phyloP scores from a whole-genome alignment of 768 basidiomycete genomes.

The Gautieria morchelliformis region DNA sequence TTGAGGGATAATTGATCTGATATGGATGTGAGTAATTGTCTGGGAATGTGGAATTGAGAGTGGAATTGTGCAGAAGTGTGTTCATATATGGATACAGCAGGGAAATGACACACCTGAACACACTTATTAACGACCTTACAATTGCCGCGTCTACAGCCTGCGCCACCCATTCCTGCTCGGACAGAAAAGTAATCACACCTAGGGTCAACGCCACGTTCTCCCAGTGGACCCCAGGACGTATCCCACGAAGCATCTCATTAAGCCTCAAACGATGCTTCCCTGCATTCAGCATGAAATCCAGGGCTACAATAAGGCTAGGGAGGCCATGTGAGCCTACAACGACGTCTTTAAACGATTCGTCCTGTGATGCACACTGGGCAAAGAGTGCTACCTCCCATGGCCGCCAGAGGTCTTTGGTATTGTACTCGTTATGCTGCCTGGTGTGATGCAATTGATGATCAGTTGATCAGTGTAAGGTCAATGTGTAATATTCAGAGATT shows the following conservation, averaged over 20 bases:
- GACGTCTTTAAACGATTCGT: not conserved
- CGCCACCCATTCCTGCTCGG: slow-evolving; percentile 1
- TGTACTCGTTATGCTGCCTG: not conserved
- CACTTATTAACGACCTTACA: not conserved
- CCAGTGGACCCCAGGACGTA: no score
- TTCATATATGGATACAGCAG: not conserved
- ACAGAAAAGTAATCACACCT: not conserved
- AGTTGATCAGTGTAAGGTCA: not conserved
- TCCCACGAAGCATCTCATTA: no score
- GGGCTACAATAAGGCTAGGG: not conserved
- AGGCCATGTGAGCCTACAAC: not conserved
- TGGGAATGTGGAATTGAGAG: not conserved
- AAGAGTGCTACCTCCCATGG: slow-evolving; percentile 6
- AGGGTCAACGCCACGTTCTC: not conserved
- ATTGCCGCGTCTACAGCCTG: not conserved
- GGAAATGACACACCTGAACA: not conserved
- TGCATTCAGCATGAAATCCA: not conserved
- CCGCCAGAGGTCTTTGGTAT: not conserved
- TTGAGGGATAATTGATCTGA: not conserved
- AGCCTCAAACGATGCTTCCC: no score
- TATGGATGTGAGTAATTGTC: not conserved
- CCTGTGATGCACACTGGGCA: not conserved
- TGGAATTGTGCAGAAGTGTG: not conserved
- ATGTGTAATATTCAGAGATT: not conserved
- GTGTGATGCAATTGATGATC: not conserved